Conservation (phyloP, 257 asterid genomes). For the Sherardia arvensis region DNA sequence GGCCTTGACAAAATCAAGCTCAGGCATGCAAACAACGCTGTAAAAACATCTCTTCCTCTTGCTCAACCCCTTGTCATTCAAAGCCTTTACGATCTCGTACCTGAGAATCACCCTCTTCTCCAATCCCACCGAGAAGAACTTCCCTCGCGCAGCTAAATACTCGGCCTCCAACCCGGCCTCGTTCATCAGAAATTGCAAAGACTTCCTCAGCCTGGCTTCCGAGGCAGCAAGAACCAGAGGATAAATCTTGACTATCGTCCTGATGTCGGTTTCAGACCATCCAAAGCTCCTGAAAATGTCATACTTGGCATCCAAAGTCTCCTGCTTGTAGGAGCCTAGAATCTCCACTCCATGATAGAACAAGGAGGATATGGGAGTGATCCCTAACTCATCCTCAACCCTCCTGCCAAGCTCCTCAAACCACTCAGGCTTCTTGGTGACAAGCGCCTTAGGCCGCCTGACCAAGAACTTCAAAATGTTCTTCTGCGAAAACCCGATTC, state of each 20-base stretch:
- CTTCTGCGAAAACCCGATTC: conserved; percentile 7
- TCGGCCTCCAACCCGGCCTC: conserved; percentile 1
- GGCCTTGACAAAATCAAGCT: conserved; percentile 9
- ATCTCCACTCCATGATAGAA: conserved; percentile 13
- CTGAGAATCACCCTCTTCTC: conserved; percentile 18
- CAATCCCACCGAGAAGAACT: conserved; percentile 8
- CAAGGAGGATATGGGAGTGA: conserved; percentile 13
- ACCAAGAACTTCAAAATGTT: neutral
- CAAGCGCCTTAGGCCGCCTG: neutral
- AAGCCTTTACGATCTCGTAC: conserved; percentile 8
- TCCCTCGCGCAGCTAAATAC: conserved; percentile 8
- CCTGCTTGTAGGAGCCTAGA: neutral
- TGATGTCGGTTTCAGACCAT: conserved; percentile 15
- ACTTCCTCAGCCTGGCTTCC: neutral
- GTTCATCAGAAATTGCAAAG: conserved; percentile 6
- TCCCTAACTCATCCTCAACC: conserved; percentile 20
- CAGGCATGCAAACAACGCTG: neutral
- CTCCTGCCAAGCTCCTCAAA: conserved; percentile 6
- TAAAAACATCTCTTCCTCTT: conserved; percentile 6
- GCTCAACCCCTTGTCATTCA: conserved; percentile 13
- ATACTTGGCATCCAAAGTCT: conserved; percentile 11
- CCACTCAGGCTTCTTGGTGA: neutral
- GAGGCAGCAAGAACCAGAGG: conserved; percentile 8
- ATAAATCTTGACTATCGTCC: neutral
- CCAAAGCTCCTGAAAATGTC: conserved; percentile 20